phyloP scores from a whole-genome alignment of 2,329 filamentous ascomycete genomes.

The Colletotrichum camelliae region DNA sequence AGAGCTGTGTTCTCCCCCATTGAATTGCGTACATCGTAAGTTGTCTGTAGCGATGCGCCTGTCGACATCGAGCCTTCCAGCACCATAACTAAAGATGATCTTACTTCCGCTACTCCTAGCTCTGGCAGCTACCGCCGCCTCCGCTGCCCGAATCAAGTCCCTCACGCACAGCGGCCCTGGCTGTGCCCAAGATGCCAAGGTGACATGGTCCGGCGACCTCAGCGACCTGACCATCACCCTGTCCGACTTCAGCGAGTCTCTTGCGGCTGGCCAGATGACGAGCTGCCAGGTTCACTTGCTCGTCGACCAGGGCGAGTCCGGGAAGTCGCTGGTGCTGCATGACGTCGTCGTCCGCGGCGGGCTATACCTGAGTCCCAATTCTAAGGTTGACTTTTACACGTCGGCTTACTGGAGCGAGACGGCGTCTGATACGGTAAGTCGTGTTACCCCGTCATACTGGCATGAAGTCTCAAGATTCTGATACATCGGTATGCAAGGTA shows the following conservation, averaged over 20 bases:
- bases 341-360: conserved; percentile 10
- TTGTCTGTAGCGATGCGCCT: not conserved
- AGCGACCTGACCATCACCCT: conserved; percentile 40
- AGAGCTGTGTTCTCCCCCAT: not conserved
- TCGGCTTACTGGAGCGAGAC: conserved; percentile 17
- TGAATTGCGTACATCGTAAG: not conserved
- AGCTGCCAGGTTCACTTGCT: conserved; percentile 16
- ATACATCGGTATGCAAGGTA: not conserved
- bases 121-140: not conserved
- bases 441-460: not conserved
- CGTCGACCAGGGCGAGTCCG: conserved; percentile 10
- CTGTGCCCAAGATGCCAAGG: conserved; percentile 2
- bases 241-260: conserved; percentile 41
- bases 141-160: not conserved
- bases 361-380: conserved; percentile 9
- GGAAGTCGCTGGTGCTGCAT: conserved; percentile 7
- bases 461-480: not conserved
- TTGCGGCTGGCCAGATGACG: conserved; percentile 36
- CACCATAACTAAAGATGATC: not conserved
- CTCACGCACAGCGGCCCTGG: conserved; percentile 13
- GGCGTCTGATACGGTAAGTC: conserved; percentile 4
- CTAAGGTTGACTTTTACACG: conserved; percentile 11
- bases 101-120: not conserved
- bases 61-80: not conserved
- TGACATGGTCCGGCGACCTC: conserved; percentile 22